Conservation (phyloP, 2,329 filamentous ascomycete genomes). For the Pyricularia grisea region DNA sequence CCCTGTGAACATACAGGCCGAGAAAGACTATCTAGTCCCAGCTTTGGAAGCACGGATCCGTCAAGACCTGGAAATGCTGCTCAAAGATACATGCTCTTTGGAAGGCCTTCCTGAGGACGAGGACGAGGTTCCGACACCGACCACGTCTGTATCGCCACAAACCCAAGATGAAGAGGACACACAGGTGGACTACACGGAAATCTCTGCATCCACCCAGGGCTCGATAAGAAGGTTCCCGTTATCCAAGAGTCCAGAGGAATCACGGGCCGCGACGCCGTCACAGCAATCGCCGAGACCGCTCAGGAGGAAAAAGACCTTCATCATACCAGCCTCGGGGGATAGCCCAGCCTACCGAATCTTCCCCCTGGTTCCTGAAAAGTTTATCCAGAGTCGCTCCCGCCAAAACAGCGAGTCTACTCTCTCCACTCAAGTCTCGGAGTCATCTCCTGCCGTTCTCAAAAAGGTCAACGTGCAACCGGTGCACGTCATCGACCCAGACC, state of each 20-base stretch:
- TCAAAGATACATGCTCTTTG: constrained; percentile 40
- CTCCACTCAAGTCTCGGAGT: neutral
- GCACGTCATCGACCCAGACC: neutral
- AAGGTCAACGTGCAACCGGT: neutral
- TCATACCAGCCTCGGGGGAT: neutral
- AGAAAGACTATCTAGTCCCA: constrained; percentile 26
- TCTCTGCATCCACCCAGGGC: neutral
- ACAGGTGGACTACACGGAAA: neutral
- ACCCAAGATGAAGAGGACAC: neutral
- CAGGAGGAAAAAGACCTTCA: neutral
- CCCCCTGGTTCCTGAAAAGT: constrained; percentile 5
- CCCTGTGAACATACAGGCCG: constrained; percentile 23
- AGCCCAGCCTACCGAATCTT: constrained; percentile 4
- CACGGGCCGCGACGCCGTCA: neutral
- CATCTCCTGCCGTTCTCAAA: neutral
- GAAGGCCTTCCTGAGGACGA: constrained; percentile 21
- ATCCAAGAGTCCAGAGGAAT: neutral
- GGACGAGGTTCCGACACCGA: neutral
- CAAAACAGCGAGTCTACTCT: constrained; percentile 3
- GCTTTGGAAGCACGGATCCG: constrained; percentile 35
- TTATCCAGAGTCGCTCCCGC: neutral
- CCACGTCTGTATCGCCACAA: neutral
- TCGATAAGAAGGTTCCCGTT: neutral
- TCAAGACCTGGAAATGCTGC: constrained; percentile 37
- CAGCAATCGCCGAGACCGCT: neutral